phyloP scores from a whole-genome alignment of 1,284 basidiomycete genomes.

The Ganoderma sinense region DNA sequence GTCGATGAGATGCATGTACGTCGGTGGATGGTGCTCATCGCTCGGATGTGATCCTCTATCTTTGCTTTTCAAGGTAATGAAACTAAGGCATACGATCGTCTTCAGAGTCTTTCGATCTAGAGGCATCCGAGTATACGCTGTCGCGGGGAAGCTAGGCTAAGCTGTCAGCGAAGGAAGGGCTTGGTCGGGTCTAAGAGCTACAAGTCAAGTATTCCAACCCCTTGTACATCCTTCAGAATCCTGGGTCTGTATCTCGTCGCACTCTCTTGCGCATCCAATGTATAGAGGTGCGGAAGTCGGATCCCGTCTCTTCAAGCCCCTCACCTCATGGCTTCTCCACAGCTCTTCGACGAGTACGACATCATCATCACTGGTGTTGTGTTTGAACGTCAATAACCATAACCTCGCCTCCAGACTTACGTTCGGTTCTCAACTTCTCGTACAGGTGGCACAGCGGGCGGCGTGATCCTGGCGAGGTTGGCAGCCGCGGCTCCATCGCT shows the following conservation, averaged over 20 bases:
- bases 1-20: neutral
- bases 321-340: neutral
- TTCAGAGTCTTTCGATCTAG: neutral
- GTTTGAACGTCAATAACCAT: conserved; percentile 16
- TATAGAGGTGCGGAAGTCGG: neutral
- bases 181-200: too few relatives aligned
- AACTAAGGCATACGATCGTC: neutral
- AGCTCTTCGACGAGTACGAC: conserved; percentile 42
- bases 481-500: conserved; percentile 48
- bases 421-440: too few relatives aligned
- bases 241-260: neutral
- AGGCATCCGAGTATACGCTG: neutral
- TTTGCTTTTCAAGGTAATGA: neutral
- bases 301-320: neutral
- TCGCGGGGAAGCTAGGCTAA: neutral
- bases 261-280: neutral
- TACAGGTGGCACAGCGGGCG: conserved; percentile 51
- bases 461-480: conserved; percentile 52
- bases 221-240: too few relatives aligned
- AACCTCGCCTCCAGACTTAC: neutral
- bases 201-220: too few relatives aligned
- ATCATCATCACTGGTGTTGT: conserved; percentile 57
- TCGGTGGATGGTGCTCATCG: neutral
- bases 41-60: neutral
- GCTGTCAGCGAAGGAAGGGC: neutral